Percentiles rank a stretch among this genome's conserved stretches.
Evolutionary conservation across 2,329 filamentous ascomycete genomes (phyloP).

Genomic region (Truncatella angustata): DNA sequence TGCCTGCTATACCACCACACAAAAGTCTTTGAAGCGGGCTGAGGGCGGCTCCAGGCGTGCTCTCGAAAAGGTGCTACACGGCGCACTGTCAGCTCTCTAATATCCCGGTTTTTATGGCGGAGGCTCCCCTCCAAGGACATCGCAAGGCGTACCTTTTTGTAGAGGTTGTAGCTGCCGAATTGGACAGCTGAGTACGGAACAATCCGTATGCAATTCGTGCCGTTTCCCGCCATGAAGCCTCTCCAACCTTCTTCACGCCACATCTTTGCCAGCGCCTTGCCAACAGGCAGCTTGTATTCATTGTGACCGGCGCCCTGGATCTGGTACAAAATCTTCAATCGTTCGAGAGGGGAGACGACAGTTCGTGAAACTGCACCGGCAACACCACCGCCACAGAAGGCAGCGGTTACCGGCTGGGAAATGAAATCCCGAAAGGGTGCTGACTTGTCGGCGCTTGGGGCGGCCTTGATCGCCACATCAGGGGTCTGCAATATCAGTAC

Average conservation of each 20-base stretch:
- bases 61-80: slow-evolving; percentile 72
- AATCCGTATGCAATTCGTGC: slow-evolving; percentile 97
- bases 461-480: slow-evolving; percentile 27
- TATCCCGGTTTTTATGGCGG: too few relatives aligned
- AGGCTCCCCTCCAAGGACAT: too few relatives aligned
- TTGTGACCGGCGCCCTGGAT: slow-evolving; percentile 86
- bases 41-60: slow-evolving; percentile 70
- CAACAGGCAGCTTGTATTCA: slow-evolving; percentile 91
- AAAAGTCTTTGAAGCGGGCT: slow-evolving; percentile 71
- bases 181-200: slow-evolving; percentile 98
- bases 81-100: slow-evolving; percentile 10
- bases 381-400: slow-evolving; percentile 90
- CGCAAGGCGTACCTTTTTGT: slow-evolving; percentile 80
- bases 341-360: slow-evolving; percentile 92
- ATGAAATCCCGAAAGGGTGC: slow-evolving; percentile 49
- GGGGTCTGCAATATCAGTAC: slow-evolving; percentile 18
- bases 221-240: slow-evolving; percentile 97
- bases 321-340: slow-evolving; percentile 97
- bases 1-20: slow-evolving; percentile 89
- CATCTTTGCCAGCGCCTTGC: slow-evolving; percentile 89
- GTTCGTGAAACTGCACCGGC: slow-evolving; percentile 97
- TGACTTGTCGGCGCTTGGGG: slow-evolving; percentile 24
- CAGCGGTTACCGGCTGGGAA: slow-evolving; percentile 82
- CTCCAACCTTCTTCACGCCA: slow-evolving; percentile 95
- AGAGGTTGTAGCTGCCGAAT: slow-evolving; percentile 97